Percentiles rank a stretch among this genome's conserved stretches.
These are phyloP conservation scores for Lentinula guzmanii DNA, from an alignment of 768 basidiomycete species.

Conservation along the genomic window DNA sequence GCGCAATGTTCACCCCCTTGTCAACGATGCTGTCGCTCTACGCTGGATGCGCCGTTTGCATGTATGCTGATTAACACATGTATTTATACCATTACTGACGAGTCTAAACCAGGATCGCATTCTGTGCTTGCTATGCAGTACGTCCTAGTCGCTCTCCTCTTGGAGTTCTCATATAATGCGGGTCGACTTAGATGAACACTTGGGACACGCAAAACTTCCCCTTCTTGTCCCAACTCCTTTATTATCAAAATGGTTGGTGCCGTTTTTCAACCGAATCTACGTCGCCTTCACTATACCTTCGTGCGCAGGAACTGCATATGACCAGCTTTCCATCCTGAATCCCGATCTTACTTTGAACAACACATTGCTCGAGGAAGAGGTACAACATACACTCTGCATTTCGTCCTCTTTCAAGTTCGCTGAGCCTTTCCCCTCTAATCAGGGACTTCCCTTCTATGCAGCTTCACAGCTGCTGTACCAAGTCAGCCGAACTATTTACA, in stretches of 20 bases:
- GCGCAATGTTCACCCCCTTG: slow-evolving; percentile 35
- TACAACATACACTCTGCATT: background rate
- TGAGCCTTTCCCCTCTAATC: background rate
- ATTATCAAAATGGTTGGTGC: slow-evolving; percentile 10
- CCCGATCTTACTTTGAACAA: slow-evolving; percentile 40
- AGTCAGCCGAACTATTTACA: slow-evolving; percentile 30
- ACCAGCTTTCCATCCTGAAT: slow-evolving; percentile 45
- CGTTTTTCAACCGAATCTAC: background rate
- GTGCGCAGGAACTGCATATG: slow-evolving; percentile 35
- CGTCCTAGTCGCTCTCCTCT: background rate
- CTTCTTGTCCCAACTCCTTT: slow-evolving; percentile 32
- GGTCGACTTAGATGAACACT: slow-evolving; percentile 7
- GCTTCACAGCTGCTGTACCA: slow-evolving; percentile 35
- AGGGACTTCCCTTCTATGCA: slow-evolving; percentile 36
- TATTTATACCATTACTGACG: background rate
- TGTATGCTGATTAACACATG: slow-evolving; percentile 12
- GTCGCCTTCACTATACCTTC: background rate
- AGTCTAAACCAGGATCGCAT: slow-evolving; percentile 13
- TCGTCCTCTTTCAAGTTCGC: background rate
- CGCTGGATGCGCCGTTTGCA: slow-evolving; percentile 38
- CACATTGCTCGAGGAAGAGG: slow-evolving; percentile 32
- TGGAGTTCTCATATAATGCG: background rate
- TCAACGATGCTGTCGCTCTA: slow-evolving; percentile 39
- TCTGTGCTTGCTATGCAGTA: slow-evolving; percentile 19
- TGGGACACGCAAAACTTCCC: slow-evolving; percentile 26